Base-by-base conservation (phyloP, 139 green algal genomes). In the Limnomonas spitsbergensis region DNA sequence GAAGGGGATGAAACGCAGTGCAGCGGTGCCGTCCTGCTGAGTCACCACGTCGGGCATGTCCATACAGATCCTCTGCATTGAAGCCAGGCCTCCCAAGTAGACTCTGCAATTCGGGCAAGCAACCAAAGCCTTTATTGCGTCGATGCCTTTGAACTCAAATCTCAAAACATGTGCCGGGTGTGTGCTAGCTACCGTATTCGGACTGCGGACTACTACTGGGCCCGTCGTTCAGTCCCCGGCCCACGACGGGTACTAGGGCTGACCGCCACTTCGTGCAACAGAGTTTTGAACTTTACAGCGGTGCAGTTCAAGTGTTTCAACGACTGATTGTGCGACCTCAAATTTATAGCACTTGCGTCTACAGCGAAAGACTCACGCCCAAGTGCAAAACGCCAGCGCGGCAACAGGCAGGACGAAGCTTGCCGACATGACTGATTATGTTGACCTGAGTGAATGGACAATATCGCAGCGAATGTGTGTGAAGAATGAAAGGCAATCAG, bases 291-390 rank as follows among this genome's bases (percentile, higher is more conserved):
- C 42, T 54, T 27, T 6, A 54, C 9, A 27, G 42, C 9, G 42
- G 7, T 54, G 42, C 7, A 9, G 7, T 27, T 6, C 42, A 27
- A 9, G 7, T 9, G 42, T 27, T 9, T 54, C 42, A 54, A 9
- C 42, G 9, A 6, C 6, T 6, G 7, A 6, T 9, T 54, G 42
- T 27, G 7, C 7, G 42, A 6, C 42, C 42, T 9, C 42, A 9
- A n/a, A n/a, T n/a, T n/a, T n/a, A n/a, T n/a, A n/a, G n/a, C n/a
- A n/a, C n/a, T n/a, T n/a, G n/a, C n/a, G n/a, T n/a, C n/a, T n/a
- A n/a, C n/a, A n/a, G n/a, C n/a, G n/a, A 61, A 61, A 61, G 27
- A 70, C 56, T 70, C 29, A 70, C 56, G 14, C 9, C 56, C 56
- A 70, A 36, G 14, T 37, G 56, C 56, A 70, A 20, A 70, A 70